A percentile compares a stretch with the other conserved stretches of the same genome.
phyloP scores from a whole-genome alignment of 768 basidiomycete genomes.

The Mycena albidolilacea region DNA sequence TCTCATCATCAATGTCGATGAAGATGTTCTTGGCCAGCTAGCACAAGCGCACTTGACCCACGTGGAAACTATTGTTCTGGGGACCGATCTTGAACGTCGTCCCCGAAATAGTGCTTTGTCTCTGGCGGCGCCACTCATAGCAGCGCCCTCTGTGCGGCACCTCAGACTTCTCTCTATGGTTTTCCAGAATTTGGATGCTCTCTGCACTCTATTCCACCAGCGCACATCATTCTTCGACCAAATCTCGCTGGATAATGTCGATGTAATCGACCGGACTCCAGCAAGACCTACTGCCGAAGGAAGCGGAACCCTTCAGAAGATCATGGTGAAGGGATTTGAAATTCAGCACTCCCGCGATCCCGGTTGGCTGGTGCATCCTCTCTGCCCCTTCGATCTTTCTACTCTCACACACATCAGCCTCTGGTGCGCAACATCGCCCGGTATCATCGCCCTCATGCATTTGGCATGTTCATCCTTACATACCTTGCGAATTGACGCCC shows the following conservation, averaged over 20 bases:
- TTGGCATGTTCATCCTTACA: background rate
- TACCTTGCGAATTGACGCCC: background rate
- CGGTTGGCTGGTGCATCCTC: background rate
- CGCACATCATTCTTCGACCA: constrained; percentile 2
- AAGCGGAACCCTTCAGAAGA: background rate
- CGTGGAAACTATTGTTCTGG: background rate
- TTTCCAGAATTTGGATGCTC: background rate
- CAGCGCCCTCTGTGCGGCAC: background rate
- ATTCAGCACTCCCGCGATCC: constrained; percentile 1
- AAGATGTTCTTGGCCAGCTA: background rate
- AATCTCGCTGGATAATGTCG: background rate
- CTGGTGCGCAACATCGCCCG: background rate
- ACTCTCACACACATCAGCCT: background rate
- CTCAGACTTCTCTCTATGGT: background rate
- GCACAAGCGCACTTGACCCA: background rate
- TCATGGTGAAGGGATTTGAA: background rate
- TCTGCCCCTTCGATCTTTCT: constrained; percentile 18
- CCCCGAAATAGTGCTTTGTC: background rate
- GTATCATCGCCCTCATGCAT: background rate
- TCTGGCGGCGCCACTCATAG: background rate
- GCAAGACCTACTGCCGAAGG: background rate
- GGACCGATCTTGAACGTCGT: background rate
- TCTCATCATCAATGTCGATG: background rate
- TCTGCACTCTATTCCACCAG: background rate
- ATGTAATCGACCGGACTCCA: background rate